phyloP scores from a whole-genome alignment of 2,329 filamentous ascomycete species.

The Fusarium sp. region DNA sequence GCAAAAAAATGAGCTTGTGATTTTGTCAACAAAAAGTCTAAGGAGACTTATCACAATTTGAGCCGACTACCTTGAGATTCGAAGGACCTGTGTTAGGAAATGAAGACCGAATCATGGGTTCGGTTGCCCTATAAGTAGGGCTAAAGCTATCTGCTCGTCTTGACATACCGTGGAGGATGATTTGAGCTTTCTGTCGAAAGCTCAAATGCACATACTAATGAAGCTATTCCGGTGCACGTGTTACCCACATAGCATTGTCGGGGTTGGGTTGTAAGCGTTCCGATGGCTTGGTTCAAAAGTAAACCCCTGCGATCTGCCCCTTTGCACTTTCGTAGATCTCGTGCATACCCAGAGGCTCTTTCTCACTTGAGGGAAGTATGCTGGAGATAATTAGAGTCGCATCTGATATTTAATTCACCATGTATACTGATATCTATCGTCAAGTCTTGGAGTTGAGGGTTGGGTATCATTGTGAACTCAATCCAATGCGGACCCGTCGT shows the following conservation, averaged over 20 bases:
- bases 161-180: not conserved
- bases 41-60: not conserved
- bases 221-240: conserved; percentile 6
- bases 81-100: not conserved
- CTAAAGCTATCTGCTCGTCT: not conserved
- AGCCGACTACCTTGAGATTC: not conserved
- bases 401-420: no score
- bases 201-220: not conserved
- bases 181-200: not conserved
- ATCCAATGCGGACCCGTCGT: not conserved
- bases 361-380: not conserved
- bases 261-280: not conserved
- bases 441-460: not conserved
- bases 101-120: conserved; percentile 11
- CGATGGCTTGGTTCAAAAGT: not conserved
- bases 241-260: not conserved
- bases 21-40: not conserved
- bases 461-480: conserved; percentile 3
- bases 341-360: not conserved
- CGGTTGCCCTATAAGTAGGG: conserved; percentile 20
- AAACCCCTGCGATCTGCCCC: not conserved
- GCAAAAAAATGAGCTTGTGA: not conserved
- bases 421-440: no score
- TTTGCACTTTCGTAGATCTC: not conserved
- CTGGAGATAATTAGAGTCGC: no score